Conservation (phyloP, 1,284 basidiomycete species). For the Vanrija sp. region DNA sequence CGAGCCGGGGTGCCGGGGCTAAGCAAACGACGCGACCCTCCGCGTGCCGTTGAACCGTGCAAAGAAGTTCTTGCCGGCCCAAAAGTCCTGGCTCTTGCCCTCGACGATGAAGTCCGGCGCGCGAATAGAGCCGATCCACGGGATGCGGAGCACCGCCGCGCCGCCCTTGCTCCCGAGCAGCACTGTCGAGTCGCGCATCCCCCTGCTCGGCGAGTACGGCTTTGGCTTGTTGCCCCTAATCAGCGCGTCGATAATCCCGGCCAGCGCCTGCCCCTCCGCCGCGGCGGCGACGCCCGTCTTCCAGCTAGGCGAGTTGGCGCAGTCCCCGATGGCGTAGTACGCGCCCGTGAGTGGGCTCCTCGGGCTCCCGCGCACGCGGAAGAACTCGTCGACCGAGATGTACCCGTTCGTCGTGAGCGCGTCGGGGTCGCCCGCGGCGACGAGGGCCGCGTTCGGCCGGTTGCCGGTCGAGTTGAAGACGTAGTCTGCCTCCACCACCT, state of each 20-base stretch:
- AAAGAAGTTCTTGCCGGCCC: slow-evolving; percentile 29
- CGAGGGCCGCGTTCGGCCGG: slow-evolving; percentile 43
- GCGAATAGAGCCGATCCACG: slow-evolving; percentile 24
- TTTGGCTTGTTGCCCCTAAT: slow-evolving; percentile 27
- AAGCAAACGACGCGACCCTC: no score
- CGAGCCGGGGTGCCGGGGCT: no score
- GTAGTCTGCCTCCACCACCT: slow-evolving; percentile 46
- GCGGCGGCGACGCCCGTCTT: slow-evolving; percentile 34
- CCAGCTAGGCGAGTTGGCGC: slow-evolving; percentile 35
- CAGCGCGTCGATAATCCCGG: slow-evolving; percentile 31
- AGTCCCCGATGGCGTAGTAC: slow-evolving; percentile 47
- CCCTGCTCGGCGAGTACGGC: slow-evolving; percentile 19
- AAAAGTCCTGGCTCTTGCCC: slow-evolving; percentile 27
- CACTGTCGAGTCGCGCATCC: slow-evolving; percentile 19
- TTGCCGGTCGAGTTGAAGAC: slow-evolving; percentile 50
- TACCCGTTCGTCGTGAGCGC: slow-evolving; percentile 33
- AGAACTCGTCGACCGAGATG: slow-evolving; percentile 42
- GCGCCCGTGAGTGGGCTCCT: slow-evolving; percentile 23
- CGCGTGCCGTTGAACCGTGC: slow-evolving; percentile 26
- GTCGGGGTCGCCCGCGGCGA: slow-evolving; percentile 32
- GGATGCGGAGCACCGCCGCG: slow-evolving; percentile 28
- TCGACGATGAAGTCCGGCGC: slow-evolving; percentile 28
- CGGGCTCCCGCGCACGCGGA: slow-evolving; percentile 16
- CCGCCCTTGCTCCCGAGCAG: slow-evolving; percentile 33
- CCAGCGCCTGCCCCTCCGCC: slow-evolving; percentile 17